Conservation (phyloP, 257 asterid species). For the Agastache rugosa region DNA sequence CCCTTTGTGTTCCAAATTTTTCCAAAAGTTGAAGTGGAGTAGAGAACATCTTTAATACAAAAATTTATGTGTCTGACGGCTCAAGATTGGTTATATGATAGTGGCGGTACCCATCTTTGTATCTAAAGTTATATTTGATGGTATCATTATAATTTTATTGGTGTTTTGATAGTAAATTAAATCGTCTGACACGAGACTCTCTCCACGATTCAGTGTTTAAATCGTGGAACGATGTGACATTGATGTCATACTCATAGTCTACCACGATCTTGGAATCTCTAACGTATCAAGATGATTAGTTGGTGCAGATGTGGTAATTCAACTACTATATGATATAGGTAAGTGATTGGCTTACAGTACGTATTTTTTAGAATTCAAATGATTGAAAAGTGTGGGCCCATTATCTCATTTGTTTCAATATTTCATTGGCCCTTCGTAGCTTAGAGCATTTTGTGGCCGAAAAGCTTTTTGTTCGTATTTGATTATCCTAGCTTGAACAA, state of each 20-base stretch:
- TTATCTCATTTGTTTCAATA: neutral
- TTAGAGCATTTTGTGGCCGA: neutral
- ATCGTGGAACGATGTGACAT: no score
- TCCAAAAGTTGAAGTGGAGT: no score
- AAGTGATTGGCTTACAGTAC: constrained; percentile 22
- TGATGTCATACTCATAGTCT: neutral
- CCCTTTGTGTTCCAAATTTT: no score
- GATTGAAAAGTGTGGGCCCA: constrained; percentile 30
- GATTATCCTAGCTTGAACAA: neutral
- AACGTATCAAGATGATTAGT: neutral
- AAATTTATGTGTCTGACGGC: no score
- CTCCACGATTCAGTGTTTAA: no score
- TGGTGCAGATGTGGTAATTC: neutral
- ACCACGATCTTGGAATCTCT: neutral
- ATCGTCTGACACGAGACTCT: neutral
- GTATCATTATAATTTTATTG: no score
- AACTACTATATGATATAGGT: neutral
- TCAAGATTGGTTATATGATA: no score
- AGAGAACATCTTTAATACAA: no score
- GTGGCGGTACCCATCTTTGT: no score
- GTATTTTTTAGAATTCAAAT: neutral
- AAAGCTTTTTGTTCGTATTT: constrained; percentile 9
- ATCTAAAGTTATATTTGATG: no score
- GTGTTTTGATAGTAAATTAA: no score
- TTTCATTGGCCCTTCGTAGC: neutral